Evolutionary conservation across 768 basidiomycete genomes (phyloP).

Genomic region (Xerocomellus chrysenteron): DNA sequence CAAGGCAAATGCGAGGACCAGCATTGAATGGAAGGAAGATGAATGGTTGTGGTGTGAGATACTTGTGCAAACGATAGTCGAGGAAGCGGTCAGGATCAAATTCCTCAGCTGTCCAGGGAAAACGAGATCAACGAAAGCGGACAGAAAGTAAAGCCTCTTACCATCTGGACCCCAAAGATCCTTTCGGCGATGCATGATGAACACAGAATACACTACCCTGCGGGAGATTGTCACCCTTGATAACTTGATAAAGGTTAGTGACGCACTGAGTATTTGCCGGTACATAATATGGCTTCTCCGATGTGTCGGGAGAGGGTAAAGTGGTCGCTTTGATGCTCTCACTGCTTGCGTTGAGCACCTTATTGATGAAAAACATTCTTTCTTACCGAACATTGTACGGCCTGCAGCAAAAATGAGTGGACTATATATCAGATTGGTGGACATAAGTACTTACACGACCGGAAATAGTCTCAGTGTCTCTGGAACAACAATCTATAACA

Average conservation of each 20-base stretch:
- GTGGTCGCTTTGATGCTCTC: conserved; percentile 48
- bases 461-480: conserved; percentile 60
- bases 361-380: not conserved
- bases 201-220: conserved; percentile 53
- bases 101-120: conserved; percentile 45
- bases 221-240: not conserved
- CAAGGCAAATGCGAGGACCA: conserved; percentile 55
- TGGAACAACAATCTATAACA: conserved; percentile 11
- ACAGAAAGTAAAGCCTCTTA: conserved; percentile 16
- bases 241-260: not conserved
- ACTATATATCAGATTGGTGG: not conserved
- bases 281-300: conserved; percentile 27
- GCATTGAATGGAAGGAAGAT: conserved; percentile 71
- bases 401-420: conserved; percentile 13
- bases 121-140: not conserved
- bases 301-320: conserved; percentile 35
- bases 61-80: conserved; percentile 60
- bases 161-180: conserved; percentile 76
- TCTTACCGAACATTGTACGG: conserved; percentile 50
- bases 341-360: conserved; percentile 27
- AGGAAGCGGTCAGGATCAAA: conserved; percentile 75
- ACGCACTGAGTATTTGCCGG: conserved; percentile 42
- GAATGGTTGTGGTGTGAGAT: conserved; percentile 61
- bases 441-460: conserved; percentile 34
- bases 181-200: conserved; percentile 63